Percentiles rank a stretch among this genome's conserved stretches.
These are phyloP conservation scores for Coemansia sp. DNA, from an alignment of 192 early-diverging fungal species.

Conservation along the genomic window DNA sequence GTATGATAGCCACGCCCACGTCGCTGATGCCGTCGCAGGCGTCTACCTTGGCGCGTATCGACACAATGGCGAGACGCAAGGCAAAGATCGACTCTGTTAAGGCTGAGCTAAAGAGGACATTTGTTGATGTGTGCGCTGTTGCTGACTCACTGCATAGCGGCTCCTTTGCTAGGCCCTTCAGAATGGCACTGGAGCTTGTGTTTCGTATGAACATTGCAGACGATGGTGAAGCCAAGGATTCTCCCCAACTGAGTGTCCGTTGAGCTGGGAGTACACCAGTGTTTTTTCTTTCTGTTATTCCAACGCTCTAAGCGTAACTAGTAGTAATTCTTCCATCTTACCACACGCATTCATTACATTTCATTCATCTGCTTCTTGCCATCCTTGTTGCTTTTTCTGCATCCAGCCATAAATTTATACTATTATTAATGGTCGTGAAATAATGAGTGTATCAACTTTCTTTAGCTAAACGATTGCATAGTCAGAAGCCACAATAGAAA, in stretches of 20 bases:
- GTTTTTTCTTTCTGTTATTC: no score
- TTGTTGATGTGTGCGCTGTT: constrained; percentile 56
- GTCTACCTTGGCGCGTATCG: not conserved
- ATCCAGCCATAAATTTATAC: not conserved
- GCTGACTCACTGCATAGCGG: constrained; percentile 63
- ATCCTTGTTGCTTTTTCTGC: not conserved
- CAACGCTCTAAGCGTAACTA: no score
- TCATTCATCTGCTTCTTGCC: no score
- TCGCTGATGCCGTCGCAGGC: constrained; percentile 11
- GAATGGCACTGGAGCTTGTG: constrained; percentile 59
- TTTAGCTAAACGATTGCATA: no score
- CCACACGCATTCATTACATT: no score
- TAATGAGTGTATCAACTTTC: not conserved
- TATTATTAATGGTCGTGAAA: not conserved
- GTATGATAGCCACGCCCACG: constrained; percentile 6
- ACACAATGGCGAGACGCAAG: not conserved
- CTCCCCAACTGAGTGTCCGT: no score
- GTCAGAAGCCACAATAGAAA: no score
- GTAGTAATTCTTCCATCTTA: no score
- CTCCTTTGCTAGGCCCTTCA: constrained; percentile 58
- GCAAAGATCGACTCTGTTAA: constrained; percentile 11
- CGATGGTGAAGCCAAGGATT: constrained; percentile 9
- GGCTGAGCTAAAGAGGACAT: constrained; percentile 29
- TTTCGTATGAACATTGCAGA: constrained; percentile 56
- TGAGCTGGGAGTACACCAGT: no score